Conservation (phyloP, 345 rosid genomes). For the Cardamine resedifolia region DNA sequence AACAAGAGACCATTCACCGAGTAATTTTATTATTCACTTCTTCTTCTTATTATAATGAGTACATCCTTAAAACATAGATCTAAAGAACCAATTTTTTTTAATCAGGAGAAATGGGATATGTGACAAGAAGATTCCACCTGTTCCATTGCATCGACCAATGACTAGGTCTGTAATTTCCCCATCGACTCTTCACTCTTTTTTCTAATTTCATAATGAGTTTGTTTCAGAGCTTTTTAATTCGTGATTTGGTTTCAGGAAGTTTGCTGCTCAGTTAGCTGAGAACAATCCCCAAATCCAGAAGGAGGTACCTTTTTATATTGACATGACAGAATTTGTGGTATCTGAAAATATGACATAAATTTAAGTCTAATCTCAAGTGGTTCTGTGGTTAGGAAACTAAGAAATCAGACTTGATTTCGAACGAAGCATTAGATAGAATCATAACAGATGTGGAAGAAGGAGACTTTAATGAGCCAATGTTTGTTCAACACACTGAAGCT, state of each 20-base stretch:
- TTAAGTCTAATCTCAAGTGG: not conserved
- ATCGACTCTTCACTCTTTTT: not conserved
- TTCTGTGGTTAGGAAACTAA: conserved; percentile 46
- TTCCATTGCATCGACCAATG: conserved; percentile 73
- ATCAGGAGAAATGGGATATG: conserved; percentile 48
- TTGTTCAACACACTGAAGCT: conserved; percentile 86
- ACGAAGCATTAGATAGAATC: conserved; percentile 43
- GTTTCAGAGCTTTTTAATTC: not conserved
- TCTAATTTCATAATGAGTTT: not conserved
- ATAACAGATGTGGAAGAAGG: conserved; percentile 56
- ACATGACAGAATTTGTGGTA: no score
- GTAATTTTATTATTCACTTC: conserved; percentile 37
- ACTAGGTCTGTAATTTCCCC: conserved; percentile 53
- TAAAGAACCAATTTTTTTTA: not conserved
- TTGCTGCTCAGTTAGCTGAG: conserved; percentile 77
- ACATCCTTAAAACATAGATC: not conserved
- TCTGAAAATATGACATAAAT: not conserved
- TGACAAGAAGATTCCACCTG: conserved; percentile 53
- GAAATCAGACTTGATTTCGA: conserved; percentile 39
- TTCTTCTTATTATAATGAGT: not conserved
- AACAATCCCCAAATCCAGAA: conserved; percentile 48
- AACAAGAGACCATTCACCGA: conserved; percentile 60
- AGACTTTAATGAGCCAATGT: conserved; percentile 73
- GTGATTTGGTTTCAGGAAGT: conserved; percentile 52
- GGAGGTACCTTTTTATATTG: conserved; percentile 50